Base-by-base conservation (phyloP, 106 monocot species). In the Alisma plantagoaquatica region DNA sequence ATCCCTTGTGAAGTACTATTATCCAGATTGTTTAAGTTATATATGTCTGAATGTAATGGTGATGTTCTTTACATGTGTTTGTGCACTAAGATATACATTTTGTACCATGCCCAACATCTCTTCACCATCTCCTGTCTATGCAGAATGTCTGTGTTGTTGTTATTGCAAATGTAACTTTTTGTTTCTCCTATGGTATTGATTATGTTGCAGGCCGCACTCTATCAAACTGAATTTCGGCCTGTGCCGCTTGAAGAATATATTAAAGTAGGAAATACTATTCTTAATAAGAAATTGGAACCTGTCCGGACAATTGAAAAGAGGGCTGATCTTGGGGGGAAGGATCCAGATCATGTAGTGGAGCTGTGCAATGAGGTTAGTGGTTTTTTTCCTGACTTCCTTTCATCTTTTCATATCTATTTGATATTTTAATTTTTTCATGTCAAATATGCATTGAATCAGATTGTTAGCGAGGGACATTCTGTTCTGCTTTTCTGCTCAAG, bases 391-490 rank as follows among this genome's bases (percentile, higher is more conserved):
- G n/a, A 21, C 26, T 41, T 25, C 29, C 28, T 54, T 43, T 44
- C 29, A 10, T 29, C 21, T 29, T 42, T 12, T 6, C 35, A 3
- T 32, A 35, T 20, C 20, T 19, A 15, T 16, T 28, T 29, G 17
- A 18, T 7, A 57, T 20, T 38, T 46, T 65, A 55, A 15, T 32
- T 12, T 31, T 43, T 19, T 51, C 2, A 49, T 41, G 41, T 10
- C 44, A 12, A 3, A 42, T 33, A 43, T 22, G 9, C 15, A 6
- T 60, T 41, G 3, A 27, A 54, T 12, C 73, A 94, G 93, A 73
- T 88, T 77, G 82, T 98, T 77, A 77, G 71, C 64, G 80, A 98
- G 54, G 96, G 96, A 19, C 96, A 98, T 57, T 98, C 96, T 23
- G 90, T 90, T 28, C 70, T 98, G 29, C 51, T 89, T 26, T 98